phyloP scores from a whole-genome alignment of 371 early-diverging fungal species.

The Lichtheimia ramosa region DNA sequence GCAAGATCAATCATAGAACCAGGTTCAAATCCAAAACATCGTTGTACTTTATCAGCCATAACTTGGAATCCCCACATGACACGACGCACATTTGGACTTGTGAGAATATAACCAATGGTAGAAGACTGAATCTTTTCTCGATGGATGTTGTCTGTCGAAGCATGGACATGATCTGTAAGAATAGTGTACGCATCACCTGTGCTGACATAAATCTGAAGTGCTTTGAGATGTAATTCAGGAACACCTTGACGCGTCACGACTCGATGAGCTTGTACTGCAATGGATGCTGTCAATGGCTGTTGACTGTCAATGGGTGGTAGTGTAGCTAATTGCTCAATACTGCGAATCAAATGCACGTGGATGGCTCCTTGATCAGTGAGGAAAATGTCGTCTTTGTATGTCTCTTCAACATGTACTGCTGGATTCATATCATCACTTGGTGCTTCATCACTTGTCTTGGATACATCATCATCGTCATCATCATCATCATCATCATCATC shows the following conservation, averaged over 20 bases:
- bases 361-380: neutral
- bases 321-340: constrained; percentile 15
- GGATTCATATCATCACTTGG: neutral
- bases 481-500: constrained; percentile 10
- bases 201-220: constrained; percentile 25
- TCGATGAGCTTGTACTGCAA: constrained; percentile 20
- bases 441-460: neutral
- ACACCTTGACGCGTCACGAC: neutral
- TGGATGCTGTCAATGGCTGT: constrained; percentile 9
- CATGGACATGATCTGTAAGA: constrained; percentile 21
- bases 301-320: neutral
- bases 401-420: neutral
- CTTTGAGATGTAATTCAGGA: constrained; percentile 17
- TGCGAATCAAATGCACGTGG: constrained; percentile 1
- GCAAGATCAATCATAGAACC: constrained; percentile 24
- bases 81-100: constrained; percentile 24
- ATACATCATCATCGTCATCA: constrained; percentile 2
- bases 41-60: constrained; percentile 10
- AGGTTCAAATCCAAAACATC: constrained; percentile 20
- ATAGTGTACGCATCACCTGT: constrained; percentile 30
- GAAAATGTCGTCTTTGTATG: constrained; percentile 1
- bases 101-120: constrained; percentile 20
- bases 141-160: neutral
- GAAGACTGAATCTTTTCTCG: neutral
- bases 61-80: constrained; percentile 24